These are phyloP conservation scores for Beauveria rudraprayagi DNA, from an alignment of 2,329 filamentous ascomycete genomes.

Conservation along the genomic window DNA sequence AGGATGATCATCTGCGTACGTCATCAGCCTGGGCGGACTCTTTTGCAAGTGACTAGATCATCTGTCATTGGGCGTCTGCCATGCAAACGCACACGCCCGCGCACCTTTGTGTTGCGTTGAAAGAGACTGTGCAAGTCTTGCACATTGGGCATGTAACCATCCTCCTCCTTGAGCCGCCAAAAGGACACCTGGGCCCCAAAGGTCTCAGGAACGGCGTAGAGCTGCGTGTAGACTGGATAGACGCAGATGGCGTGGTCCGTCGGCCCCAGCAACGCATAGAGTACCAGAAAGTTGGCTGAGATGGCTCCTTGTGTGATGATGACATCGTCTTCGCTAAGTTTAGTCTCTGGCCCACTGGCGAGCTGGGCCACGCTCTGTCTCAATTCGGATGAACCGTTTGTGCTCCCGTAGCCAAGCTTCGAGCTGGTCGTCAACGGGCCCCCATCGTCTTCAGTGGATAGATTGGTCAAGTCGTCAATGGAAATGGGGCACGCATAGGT, in stretches of 20 bases:
- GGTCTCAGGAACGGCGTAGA: slow-evolving; percentile 66
- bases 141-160: slow-evolving; percentile 60
- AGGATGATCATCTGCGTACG: slow-evolving; percentile 35
- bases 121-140: slow-evolving; percentile 58
- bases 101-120: slow-evolving; percentile 60
- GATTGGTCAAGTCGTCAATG: slow-evolving; percentile 52
- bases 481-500: slow-evolving; percentile 72
- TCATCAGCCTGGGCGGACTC: neutral
- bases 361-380: slow-evolving; percentile 56
- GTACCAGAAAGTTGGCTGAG: slow-evolving; percentile 71
- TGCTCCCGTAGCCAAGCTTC: slow-evolving; percentile 65
- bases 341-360: slow-evolving; percentile 49
- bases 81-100: slow-evolving; percentile 24
- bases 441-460: slow-evolving; percentile 47
- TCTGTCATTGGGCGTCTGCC: neutral
- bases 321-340: slow-evolving; percentile 50
- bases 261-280: slow-evolving; percentile 63
- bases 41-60: slow-evolving; percentile 17
- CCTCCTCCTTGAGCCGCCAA: slow-evolving; percentile 60
- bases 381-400: slow-evolving; percentile 57
- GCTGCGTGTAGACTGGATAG: slow-evolving; percentile 79
- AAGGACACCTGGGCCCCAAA: slow-evolving; percentile 70
- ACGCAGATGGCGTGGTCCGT: slow-evolving; percentile 82
- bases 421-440: slow-evolving; percentile 40
- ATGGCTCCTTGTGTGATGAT: slow-evolving; percentile 76